phyloP scores from a whole-genome alignment of 139 green algal species.

The Chlamydomonas asymmetrica region DNA sequence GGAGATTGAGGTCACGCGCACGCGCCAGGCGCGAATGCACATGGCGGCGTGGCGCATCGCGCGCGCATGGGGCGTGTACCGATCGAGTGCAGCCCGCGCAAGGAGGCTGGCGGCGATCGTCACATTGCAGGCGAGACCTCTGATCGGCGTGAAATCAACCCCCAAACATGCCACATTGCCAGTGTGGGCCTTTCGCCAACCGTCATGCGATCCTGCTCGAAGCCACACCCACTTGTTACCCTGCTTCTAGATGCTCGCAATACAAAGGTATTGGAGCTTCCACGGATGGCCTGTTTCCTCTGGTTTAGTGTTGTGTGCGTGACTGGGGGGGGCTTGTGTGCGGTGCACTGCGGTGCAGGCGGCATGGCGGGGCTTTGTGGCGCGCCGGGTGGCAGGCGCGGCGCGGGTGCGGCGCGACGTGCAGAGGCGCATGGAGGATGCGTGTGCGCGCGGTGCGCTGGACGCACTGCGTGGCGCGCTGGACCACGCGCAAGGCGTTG shows the following conservation, averaged over 20 bases:
- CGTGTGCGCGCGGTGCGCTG: neutral
- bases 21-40: neutral
- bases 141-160: no score
- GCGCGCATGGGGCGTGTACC: conserved; percentile 10
- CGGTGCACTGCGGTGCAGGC: conserved; percentile 14
- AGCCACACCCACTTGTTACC: no score
- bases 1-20: neutral
- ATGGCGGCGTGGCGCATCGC: conserved; percentile 13
- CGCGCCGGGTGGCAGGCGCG: neutral
- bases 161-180: no score
- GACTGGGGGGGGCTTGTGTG: no score
- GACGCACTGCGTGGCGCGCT: neutral
- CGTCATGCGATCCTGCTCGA: no score
- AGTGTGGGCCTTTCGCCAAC: no score
- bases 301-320: no score
- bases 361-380: conserved; percentile 4
- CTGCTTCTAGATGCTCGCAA: no score
- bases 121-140: no score
- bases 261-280: no score
- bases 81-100: neutral
- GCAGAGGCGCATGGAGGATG: neutral
- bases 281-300: no score
- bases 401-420: neutral
- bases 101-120: conserved; percentile 4
- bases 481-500: neutral